These are phyloP conservation scores for Fusarium bulbicola DNA, from an alignment of 2,329 filamentous ascomycete genomes.

Conservation along the genomic window DNA sequence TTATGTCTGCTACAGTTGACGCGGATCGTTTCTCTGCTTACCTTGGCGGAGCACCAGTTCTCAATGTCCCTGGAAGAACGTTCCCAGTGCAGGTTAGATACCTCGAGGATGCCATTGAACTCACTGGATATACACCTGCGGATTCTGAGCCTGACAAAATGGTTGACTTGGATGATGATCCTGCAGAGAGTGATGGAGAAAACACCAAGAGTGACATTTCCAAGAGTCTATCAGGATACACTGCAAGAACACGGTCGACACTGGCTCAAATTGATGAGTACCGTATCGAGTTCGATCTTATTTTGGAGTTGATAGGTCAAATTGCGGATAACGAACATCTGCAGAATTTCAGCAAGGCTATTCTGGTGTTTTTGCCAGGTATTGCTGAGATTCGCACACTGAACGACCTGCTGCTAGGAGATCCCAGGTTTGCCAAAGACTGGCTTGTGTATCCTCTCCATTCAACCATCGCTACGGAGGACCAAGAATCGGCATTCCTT, in stretches of 20 bases:
- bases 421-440: conserved; percentile 75
- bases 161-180: conserved; percentile 71
- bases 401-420: conserved; percentile 83
- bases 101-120: conserved; percentile 90
- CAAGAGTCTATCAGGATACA: conserved; percentile 77
- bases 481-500: conserved; percentile 92
- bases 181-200: conserved; percentile 60
- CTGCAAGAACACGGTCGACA: conserved; percentile 76
- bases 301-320: conserved; percentile 79
- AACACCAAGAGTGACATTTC: conserved; percentile 65
- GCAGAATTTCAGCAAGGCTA: conserved; percentile 81
- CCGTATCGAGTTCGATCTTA: conserved; percentile 87
- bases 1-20: conserved; percentile 98
- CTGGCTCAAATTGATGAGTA: conserved; percentile 88
- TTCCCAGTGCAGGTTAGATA: conserved; percentile 91
- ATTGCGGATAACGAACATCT: conserved; percentile 77
- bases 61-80: conserved; percentile 91
- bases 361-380: conserved; percentile 94
- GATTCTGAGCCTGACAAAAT: conserved; percentile 59
- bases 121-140: conserved; percentile 76
- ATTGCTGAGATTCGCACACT: conserved; percentile 91
- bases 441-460: conserved; percentile 94
- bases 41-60: conserved; percentile 82
- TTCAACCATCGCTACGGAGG: conserved; percentile 93
- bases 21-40: conserved; percentile 91